Evolutionary conservation across 2,329 filamentous ascomycete species (phyloP), one percentile per base, ranked within the genome.

Genomic region (Aureobasidium namibiae): DNA sequence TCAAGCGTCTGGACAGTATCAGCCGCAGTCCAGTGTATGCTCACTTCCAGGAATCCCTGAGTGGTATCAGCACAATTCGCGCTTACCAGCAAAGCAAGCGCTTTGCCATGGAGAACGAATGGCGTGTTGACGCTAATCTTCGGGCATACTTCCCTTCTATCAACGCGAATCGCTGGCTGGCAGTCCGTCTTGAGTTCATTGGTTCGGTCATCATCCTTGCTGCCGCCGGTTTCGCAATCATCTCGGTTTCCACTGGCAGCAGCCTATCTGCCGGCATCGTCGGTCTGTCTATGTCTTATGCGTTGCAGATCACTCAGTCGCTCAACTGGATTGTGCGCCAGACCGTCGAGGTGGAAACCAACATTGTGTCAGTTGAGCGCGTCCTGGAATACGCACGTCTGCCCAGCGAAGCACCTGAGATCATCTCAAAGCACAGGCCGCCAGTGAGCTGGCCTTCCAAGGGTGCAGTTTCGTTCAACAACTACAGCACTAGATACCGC

Each of bases 311-410:
- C 69, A 99, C 94, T 1, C 89, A 92, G 65, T 96, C 92, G 36
- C 82, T 99, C 68, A 99, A 97, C 78, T 99, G 94, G 94, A 96
- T 99, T 69, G 94, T 99, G 54, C 86, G 95, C 61, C 94, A 99
- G 75, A 96, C 92, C 0, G 94, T 99, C 34, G 95, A 99, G 74
- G 94, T 99, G n/a, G 95, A 99, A 79, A 97, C 92, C n/a, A 99
- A 99, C 74, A 99, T 99, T 69, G 92, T 99, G 46, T 96, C 92
- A 10, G 94, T 99, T 38, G 94, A 99, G 80, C 88, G 94, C 69
- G 92, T 99, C 49, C 85, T 99, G 52, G 95, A 99, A 74, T 99
- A 99, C 75, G 90, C 92, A 60, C 82, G 83, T 53, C 81, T 99
- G 63, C 92, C 92, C 26, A 94, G 88, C 72, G 94, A 99, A 76